These are phyloP conservation scores for Volvox reticuliferus DNA, from an alignment of 139 green algal genomes.

Conservation along the genomic window DNA sequence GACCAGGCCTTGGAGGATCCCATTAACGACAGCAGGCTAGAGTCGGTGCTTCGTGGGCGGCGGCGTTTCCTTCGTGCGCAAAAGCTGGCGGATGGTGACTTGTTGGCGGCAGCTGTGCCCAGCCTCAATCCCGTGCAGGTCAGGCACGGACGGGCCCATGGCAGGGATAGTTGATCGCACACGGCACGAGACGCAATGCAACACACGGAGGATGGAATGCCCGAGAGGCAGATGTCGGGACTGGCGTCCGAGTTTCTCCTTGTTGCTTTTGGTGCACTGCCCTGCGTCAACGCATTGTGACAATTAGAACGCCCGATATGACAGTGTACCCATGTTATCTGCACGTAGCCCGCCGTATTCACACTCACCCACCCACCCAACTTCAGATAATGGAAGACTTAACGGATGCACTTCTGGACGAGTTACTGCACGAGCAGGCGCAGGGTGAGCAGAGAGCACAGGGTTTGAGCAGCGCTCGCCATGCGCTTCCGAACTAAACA, in stretches of 20 bases:
- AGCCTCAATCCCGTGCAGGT: constrained; percentile 48
- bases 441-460: constrained; percentile 12
- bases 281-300: neutral
- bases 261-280: too few species aligned
- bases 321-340: too few species aligned
- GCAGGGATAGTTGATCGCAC: too few species aligned
- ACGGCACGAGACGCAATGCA: too few species aligned
- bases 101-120: constrained; percentile 25
- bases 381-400: constrained; percentile 45
- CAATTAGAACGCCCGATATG: neutral
- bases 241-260: neutral
- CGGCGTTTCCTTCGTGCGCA: constrained; percentile 44
- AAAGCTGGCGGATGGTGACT: constrained; percentile 42
- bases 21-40: constrained; percentile 7
- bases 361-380: neutral
- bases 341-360: too few species aligned
- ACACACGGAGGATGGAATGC: neutral
- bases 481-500: neutral
- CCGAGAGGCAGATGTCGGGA: neutral
- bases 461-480: neutral
- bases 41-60: constrained; percentile 17
- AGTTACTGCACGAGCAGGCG: constrained; percentile 42
- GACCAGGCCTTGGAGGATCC: constrained; percentile 8
- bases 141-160: neutral
- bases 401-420: constrained; percentile 44